Base-by-base conservation (phyloP, 139 green algal genomes). In the Coccomyxa sp. region DNA sequence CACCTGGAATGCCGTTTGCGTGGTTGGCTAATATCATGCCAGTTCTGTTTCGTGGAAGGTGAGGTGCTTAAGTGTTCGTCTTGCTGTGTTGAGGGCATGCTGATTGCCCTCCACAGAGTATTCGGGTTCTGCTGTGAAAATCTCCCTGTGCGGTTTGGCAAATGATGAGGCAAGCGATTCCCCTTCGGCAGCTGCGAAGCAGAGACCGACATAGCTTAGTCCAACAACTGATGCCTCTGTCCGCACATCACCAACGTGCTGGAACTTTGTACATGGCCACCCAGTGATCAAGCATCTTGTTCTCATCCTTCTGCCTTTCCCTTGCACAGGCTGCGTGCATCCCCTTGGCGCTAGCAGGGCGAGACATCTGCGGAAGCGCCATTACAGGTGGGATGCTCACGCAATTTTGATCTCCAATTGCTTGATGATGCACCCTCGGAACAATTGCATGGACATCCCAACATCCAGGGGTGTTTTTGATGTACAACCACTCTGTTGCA, bases 291-390 rank as follows among this genome's bases (percentile, higher is more conserved):
- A n/a, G 17, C 17, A 32, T 51, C 23, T 45, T 0, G 31, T 32
- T 45, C 25, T 21, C 25, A 78, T 32, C 17, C 71, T 10, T 30
- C 1, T 58, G 9, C 23, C 23, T 78, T 21, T 78, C 23, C 71
- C 23, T 51, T 16, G 11, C 58, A 45, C 92, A 97, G 91, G 95
- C 97, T 0, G 97, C 97, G 30, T 97, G 94, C 85, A 94, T 99
- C 60, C 97, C 96, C 0, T 77, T 99, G 27, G 95, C 95, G 18
- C 88, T 99, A 58, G 90, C 92, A 9, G 97, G 97, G 32, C 87
- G 97, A 3, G 97, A 99, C 91, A 96, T 99, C 71, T 97, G 95
- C 83, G 97, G 94, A 77, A 95, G 89, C 38, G 97, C 97, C 10
- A 90, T 99, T n/a, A 99, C 97, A 13, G 86, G 86, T 87, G 57